Base-by-base conservation (phyloP, 1,284 basidiomycete species). In the Apiotrichum sp. region DNA sequence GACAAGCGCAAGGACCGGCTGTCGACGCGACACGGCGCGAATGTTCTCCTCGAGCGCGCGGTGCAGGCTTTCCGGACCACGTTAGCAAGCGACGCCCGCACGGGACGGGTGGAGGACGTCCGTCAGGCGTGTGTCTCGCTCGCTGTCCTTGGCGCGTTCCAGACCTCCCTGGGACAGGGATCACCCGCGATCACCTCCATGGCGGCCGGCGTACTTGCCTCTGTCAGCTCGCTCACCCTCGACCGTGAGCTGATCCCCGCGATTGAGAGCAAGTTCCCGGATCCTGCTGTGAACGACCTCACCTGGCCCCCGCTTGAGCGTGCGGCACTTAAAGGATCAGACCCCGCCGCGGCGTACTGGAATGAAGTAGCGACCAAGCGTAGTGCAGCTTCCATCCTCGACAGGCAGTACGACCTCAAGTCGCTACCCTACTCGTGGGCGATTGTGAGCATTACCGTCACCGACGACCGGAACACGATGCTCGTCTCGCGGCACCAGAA, bases 391-490 rank as follows among this genome's bases (percentile, higher is more conserved):
- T 75, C 6, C 73, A 78, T 29, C 77, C 78, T 62, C 71, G 77
- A 10, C 67, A 79, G 43, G 16, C 52, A 61, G 65, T 73, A 43
- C 11, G 65, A 72, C 50, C 47, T 69, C 1, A 55, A 64, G 0
- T 11, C 58, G n/a, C 77, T 98, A 1, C 93, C 95, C 0, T 61
- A 71, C 3, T 81, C 86, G 59, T 98, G 95, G 93, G 88, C 86
- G 4, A 82, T 93, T 9, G 79, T 97, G 53, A 89, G 86, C 59
- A 84, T 98, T 63, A 87, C 81, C 59, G 80, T 97, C 50, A 87
- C 88, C 0, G 83, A 87, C 6, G 91, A 96, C 67, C 84, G 84
- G 61, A 86, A 83, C 62, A 88, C 87, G 4, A 80, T 98, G 69
- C 86, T 98, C 61, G 75, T 97, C 46, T 86, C 89, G 1, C 85